These are phyloP conservation scores for Salinomyces thailandicus DNA, from an alignment of 2,329 filamentous ascomycete species.

Conservation along the genomic window DNA sequence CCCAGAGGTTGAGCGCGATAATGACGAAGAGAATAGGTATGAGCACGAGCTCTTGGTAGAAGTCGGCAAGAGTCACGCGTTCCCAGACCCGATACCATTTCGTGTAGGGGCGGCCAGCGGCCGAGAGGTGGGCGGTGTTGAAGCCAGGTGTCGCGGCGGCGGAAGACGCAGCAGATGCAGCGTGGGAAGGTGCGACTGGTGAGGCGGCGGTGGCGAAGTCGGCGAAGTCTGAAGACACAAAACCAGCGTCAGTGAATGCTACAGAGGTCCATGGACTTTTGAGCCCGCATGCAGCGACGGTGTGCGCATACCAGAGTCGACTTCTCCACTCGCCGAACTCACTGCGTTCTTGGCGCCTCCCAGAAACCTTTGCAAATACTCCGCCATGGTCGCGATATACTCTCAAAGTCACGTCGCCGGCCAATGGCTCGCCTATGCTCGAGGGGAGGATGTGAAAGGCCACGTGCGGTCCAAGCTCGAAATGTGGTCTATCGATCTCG, in stretches of 20 bases:
- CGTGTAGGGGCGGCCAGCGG: constrained; percentile 57
- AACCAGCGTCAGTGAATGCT: constrained; percentile 3
- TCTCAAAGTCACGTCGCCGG: not conserved
- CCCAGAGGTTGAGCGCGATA: constrained; percentile 69
- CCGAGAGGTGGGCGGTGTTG: constrained; percentile 24
- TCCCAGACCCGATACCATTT: constrained; percentile 98
- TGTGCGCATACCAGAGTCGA: constrained; percentile 52
- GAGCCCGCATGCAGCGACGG: too few species aligned
- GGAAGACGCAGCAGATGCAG: constrained; percentile 39
- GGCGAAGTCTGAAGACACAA: constrained; percentile 61
- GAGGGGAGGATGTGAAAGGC: too few species aligned
- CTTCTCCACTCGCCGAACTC: constrained; percentile 34
- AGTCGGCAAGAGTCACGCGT: constrained; percentile 72
- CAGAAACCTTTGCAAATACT: constrained; percentile 56
- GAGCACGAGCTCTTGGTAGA: constrained; percentile 77
- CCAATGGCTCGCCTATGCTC: too few species aligned
- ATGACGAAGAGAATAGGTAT: constrained; percentile 64
- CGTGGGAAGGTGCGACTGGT: constrained; percentile 45
- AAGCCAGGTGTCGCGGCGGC: constrained; percentile 31
- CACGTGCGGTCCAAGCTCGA: too few species aligned
- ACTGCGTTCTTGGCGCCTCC: constrained; percentile 53
- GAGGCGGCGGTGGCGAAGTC: constrained; percentile 78
- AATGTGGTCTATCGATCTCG: too few species aligned
- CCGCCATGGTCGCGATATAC: constrained; percentile 32
- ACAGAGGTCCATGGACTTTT: too few species aligned